Percentiles rank a stretch among this genome's conserved stretches.
Evolutionary conservation across 2,329 filamentous ascomycete species (phyloP).

Genomic region (Neonectria faginata): DNA sequence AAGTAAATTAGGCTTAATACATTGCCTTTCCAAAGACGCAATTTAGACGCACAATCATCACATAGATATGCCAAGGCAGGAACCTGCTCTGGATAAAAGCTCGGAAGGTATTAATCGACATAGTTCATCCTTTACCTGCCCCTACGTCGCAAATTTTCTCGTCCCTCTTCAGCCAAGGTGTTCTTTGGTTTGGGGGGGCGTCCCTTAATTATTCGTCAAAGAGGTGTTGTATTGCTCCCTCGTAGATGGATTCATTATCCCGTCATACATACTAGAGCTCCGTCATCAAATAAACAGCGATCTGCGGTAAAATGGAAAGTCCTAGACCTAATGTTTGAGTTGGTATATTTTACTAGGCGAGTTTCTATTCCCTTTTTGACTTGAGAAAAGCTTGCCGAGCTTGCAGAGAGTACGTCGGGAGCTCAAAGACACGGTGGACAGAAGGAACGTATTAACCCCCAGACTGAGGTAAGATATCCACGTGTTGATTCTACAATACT

Average conservation of each 20-base stretch:
- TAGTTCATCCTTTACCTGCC: background rate
- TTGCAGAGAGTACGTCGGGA: too few species aligned
- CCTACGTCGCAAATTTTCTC: background rate
- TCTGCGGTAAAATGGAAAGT: too few species aligned
- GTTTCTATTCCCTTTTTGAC: too few species aligned
- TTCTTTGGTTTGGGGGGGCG: too few species aligned
- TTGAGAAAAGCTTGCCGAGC: too few species aligned
- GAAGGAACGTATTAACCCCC: background rate
- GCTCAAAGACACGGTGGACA: background rate
- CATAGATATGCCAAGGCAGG: background rate
- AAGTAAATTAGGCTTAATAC: background rate
- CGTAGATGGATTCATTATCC: too few species aligned
- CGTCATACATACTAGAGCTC: too few species aligned
- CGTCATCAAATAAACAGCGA: too few species aligned
- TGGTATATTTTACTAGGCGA: too few species aligned
- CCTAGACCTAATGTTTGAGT: too few species aligned
- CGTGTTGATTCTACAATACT: background rate
- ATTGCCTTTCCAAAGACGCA: background rate
- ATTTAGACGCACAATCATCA: background rate
- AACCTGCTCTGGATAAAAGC: background rate
- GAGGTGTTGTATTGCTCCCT: too few species aligned
- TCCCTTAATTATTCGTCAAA: too few species aligned
- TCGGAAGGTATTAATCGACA: background rate
- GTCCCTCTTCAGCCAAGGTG: background rate
- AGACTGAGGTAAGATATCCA: background rate